phyloP scores from a whole-genome alignment of 352 stramenopile genomes.

The Globisporangium uncinulatum region DNA sequence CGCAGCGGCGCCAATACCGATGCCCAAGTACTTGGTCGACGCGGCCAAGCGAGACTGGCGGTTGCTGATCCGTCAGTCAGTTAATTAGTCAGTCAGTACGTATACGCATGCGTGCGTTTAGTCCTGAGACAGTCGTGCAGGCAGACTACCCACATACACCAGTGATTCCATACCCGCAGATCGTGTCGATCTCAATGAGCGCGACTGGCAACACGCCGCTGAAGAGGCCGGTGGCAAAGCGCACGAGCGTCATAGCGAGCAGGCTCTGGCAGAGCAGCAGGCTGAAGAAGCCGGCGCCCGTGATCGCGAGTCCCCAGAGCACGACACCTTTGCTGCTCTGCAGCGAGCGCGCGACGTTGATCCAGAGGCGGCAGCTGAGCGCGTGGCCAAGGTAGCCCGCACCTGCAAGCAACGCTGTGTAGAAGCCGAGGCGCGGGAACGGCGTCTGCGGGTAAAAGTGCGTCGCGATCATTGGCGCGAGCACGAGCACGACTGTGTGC shows the following conservation, averaged over 20 bases:
- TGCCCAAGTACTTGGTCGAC: slow-evolving; percentile 62
- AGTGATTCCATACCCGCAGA: slow-evolving; percentile 41
- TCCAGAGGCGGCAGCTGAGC: slow-evolving; percentile 73
- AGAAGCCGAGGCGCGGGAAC: slow-evolving; percentile 70
- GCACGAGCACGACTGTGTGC: slow-evolving; percentile 62
- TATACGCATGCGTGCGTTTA: too few species aligned
- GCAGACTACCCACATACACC: too few species aligned
- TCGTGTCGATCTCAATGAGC: slow-evolving; percentile 79
- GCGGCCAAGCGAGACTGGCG: slow-evolving; percentile 58
- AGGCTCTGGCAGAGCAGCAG: slow-evolving; percentile 73
- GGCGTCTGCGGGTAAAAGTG: slow-evolving; percentile 75
- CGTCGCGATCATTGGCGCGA: slow-evolving; percentile 67
- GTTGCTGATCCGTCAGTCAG: slow-evolving; percentile 20
- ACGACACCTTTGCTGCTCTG: slow-evolving; percentile 79
- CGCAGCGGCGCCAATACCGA: slow-evolving; percentile 40
- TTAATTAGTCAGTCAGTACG: not conserved
- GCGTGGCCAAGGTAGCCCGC: slow-evolving; percentile 62
- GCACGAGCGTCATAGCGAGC: slow-evolving; percentile 68
- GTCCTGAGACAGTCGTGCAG: too few species aligned
- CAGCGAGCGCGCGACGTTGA: slow-evolving; percentile 65
- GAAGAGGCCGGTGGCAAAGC: slow-evolving; percentile 69
- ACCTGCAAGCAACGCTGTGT: slow-evolving; percentile 64
- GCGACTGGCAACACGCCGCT: slow-evolving; percentile 69
- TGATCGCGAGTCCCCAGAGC: slow-evolving; percentile 70
- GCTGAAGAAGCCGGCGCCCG: slow-evolving; percentile 63